A percentile compares a stretch with the other conserved stretches of the same genome.
phyloP scores from a whole-genome alignment of 441 rosid species.

The Erysimum cheiri region DNA sequence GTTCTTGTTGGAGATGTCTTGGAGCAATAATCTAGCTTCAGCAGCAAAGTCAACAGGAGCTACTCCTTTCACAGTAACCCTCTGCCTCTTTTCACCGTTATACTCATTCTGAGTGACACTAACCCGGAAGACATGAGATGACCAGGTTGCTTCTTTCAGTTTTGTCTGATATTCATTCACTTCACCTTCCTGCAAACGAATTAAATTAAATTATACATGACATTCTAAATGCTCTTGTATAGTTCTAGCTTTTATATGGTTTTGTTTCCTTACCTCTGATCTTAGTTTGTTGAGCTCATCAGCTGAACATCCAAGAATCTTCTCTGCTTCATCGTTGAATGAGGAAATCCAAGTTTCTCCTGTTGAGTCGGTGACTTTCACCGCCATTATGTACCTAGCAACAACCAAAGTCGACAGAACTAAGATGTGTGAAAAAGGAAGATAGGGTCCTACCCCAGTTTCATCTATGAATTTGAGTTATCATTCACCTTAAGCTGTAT shows the following conservation, averaged over 20 bases:
- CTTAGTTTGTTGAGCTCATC: conserved; percentile 78
- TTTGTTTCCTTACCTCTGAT: conserved; percentile 57
- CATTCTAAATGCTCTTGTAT: neutral
- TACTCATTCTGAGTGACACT: conserved; percentile 81
- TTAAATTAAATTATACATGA: neutral
- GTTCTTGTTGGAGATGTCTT: conserved; percentile 71
- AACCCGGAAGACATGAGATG: conserved; percentile 69
- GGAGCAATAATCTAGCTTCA: conserved; percentile 72
- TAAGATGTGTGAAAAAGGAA: neutral
- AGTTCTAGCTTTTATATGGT: neutral
- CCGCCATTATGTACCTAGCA: conserved; percentile 75
- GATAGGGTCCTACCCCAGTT: neutral
- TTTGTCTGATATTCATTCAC: conserved; percentile 59
- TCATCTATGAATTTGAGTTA: conserved; percentile 20
- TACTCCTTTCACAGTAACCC: conserved; percentile 75
- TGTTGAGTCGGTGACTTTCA: conserved; percentile 71
- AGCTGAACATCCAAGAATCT: conserved; percentile 80
- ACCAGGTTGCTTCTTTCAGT: conserved; percentile 87
- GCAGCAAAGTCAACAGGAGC: conserved; percentile 83
- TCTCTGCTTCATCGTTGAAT: conserved; percentile 85
- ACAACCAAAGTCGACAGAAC: conserved; percentile 23
- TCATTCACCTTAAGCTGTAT: conserved; percentile 71
- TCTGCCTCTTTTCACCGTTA: conserved; percentile 87
- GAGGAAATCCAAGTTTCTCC: conserved; percentile 85
- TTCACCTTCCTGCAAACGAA: conserved; percentile 59